A percentile compares a stretch with the other conserved stretches of the same genome.
phyloP scores from a whole-genome alignment of 495 filamentous ascomycete genomes.

The Tuber calosporum region DNA sequence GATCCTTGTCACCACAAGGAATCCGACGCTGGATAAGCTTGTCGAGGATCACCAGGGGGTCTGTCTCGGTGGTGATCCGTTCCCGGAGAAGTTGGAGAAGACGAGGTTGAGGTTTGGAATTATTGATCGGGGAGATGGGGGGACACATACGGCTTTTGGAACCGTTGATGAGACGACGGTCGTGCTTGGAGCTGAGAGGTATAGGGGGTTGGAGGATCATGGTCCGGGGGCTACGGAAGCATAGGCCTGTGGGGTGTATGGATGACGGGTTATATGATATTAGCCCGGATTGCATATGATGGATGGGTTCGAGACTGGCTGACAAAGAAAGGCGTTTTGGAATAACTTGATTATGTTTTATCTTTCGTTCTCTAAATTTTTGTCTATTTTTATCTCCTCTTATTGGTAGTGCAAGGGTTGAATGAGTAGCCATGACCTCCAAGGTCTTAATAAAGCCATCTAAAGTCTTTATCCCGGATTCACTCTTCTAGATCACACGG shows the following conservation, averaged over 20 bases:
- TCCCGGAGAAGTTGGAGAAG: slow-evolving; percentile 36
- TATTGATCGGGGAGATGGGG: not conserved
- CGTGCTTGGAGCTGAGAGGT: not conserved
- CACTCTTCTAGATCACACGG: not conserved
- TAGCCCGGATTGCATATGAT: not conserved
- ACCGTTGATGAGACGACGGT: not conserved
- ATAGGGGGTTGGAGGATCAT: not conserved
- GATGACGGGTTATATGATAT: not conserved
- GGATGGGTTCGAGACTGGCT: not conserved
- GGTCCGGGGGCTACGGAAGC: not conserved
- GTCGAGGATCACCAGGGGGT: not conserved
- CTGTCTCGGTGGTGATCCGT: slow-evolving; percentile 35
- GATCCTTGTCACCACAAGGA: slow-evolving; percentile 22
- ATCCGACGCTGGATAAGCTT: slow-evolving; percentile 20
- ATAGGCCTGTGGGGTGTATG: not conserved
- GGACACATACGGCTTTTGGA: slow-evolving; percentile 36
- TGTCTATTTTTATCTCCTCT: not conserved
- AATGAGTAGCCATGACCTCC: not conserved
- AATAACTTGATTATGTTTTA: not conserved
- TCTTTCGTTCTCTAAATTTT: not conserved
- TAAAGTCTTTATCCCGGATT: not conserved
- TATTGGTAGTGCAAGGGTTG: not conserved
- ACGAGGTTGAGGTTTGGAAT: slow-evolving; percentile 41
- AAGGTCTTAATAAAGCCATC: not conserved
- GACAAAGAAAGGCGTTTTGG: not conserved